phyloP scores from a whole-genome alignment of 2,329 filamentous ascomycete genomes.

The Immersiporthe knoxdaviesiana region DNA sequence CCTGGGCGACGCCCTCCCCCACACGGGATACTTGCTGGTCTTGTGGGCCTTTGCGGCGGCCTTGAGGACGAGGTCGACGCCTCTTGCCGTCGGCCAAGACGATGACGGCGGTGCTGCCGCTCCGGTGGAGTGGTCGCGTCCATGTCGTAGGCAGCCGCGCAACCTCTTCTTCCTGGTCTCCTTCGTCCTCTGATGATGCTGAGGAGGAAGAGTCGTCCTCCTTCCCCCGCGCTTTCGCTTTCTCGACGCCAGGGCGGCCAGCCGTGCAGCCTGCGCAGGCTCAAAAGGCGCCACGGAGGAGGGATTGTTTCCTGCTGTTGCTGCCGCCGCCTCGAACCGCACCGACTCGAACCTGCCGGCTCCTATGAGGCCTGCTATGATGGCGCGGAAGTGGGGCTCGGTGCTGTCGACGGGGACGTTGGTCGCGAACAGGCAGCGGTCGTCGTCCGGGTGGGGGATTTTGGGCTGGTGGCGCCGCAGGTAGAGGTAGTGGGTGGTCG shows the following conservation, averaged over 20 bases:
- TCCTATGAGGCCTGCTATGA: conserved; percentile 76
- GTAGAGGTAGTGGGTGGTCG: conserved; percentile 81
- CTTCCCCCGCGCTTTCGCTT: conserved; percentile 55
- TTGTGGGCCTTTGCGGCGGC: conserved; percentile 67
- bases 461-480: conserved; percentile 82
- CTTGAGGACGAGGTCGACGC: conserved; percentile 76
- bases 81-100: conserved; percentile 82
- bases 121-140: conserved; percentile 70
- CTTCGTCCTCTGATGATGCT: conserved; percentile 38
- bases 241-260: conserved; percentile 46
- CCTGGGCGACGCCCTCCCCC: conserved; percentile 68
- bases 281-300: conserved; percentile 44
- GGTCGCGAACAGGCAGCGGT: conserved; percentile 84
- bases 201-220: conserved; percentile 56
- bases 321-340: conserved; percentile 68
- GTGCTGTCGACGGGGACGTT: conserved; percentile 88
- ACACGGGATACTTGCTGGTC: conserved; percentile 64
- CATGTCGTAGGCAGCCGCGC: conserved; percentile 71
- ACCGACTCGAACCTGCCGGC: conserved; percentile 79
- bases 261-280: conserved; percentile 47
- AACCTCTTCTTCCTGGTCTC: conserved; percentile 61
- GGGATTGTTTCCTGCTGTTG: conserved; percentile 37
- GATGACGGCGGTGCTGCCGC: conserved; percentile 79
- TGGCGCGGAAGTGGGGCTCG: conserved; percentile 71
- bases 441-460: conserved; percentile 71